A percentile compares a stretch with the other conserved stretches of the same genome.
These are phyloP conservation scores for Chlamydomonas incerta DNA, from an alignment of 139 green algal genomes.

Conservation along the genomic window DNA sequence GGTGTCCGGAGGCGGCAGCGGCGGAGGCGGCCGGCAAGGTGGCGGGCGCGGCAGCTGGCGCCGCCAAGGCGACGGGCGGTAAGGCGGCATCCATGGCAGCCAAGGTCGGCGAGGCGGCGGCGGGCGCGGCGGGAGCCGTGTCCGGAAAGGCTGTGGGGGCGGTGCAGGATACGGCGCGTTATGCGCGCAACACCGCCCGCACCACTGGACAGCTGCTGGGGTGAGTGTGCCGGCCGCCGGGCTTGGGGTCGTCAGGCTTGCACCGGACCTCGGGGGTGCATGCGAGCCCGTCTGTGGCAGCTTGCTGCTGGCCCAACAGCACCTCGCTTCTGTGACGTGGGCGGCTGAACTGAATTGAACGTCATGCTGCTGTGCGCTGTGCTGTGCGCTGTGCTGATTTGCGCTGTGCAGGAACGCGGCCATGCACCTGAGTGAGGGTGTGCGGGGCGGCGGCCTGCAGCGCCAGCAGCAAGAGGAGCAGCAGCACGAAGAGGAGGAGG, in stretches of 20 bases:
- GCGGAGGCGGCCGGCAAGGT: not conserved
- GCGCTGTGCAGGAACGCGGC: no score
- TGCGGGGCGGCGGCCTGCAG: not conserved
- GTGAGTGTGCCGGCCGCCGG: not conserved
- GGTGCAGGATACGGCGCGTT: not conserved
- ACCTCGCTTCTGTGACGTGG: no score
- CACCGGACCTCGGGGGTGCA: no score
- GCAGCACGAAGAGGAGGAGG: no score
- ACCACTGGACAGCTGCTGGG: slow-evolving; percentile 11
- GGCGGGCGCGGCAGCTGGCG: not conserved
- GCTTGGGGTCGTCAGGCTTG: no score
- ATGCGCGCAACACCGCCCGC: not conserved
- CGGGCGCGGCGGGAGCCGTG: not conserved
- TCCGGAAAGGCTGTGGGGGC: not conserved
- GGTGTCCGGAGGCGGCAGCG: not conserved
- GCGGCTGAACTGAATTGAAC: no score
- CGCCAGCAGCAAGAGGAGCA: no score
- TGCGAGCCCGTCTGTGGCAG: no score
- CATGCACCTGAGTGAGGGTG: no score
- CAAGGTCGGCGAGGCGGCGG: not conserved
- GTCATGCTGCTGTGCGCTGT: no score
- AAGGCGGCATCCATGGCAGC: not conserved
- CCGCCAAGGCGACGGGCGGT: not conserved
- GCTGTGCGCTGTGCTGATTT: no score
- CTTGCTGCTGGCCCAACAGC: no score